phyloP scores from a whole-genome alignment of 2,329 filamentous ascomycete species.

The Gaeumannomyces tritici region DNA sequence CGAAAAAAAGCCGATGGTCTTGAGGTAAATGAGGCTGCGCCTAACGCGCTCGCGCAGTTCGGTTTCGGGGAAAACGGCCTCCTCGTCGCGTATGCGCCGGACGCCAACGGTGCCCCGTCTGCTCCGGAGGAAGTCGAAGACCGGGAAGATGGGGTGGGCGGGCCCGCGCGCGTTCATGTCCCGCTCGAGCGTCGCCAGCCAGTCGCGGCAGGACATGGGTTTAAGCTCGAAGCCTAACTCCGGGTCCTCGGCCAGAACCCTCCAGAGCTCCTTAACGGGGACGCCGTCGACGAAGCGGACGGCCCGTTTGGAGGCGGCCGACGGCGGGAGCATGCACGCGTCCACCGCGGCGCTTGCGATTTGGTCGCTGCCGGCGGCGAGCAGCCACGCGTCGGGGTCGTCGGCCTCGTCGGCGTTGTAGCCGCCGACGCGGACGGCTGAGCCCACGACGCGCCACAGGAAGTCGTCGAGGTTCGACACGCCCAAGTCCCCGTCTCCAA shows the following conservation, averaged over 20 bases:
- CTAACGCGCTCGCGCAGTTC: not conserved
- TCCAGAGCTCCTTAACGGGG: not conserved
- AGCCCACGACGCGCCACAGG: not conserved
- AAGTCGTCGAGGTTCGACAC: not conserved
- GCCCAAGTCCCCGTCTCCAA: not conserved
- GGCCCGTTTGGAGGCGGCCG: not conserved
- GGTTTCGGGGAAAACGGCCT: not conserved
- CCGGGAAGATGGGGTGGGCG: not conserved
- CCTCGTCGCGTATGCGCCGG: not conserved
- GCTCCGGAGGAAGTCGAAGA: not conserved
- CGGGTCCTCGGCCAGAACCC: not conserved
- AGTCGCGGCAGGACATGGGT: not conserved
- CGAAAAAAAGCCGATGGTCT: not conserved
- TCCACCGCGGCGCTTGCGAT: not conserved
- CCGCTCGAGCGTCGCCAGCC: not conserved
- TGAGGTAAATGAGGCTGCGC: not conserved
- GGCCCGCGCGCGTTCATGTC: not conserved
- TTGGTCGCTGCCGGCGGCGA: not conserved
- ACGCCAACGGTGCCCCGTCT: not conserved
- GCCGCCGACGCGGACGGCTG: not conserved
- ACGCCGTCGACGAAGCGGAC: not conserved
- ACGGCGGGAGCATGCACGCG: not conserved
- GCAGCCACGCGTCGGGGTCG: not conserved
- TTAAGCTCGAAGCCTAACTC: not conserved
- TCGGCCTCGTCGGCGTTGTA: not conserved